Evolutionary conservation across 2,329 filamentous ascomycete genomes (phyloP).

Genomic region (Neophaeococcomyces mojaviensis): DNA sequence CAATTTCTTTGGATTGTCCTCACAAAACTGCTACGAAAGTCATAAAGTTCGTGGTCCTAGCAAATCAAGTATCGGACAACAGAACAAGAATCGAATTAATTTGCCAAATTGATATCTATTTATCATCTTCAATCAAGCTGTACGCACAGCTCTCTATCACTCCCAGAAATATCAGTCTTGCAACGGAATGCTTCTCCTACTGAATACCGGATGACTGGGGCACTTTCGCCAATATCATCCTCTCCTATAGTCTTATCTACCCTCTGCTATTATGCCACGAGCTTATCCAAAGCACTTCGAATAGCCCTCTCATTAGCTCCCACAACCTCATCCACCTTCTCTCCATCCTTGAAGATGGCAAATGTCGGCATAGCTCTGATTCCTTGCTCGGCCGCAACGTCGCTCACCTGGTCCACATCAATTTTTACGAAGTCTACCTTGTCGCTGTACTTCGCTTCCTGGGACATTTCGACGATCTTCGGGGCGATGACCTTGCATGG

Average conservation of each 20-base stretch:
- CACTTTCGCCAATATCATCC: too few species aligned
- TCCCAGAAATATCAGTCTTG: too few species aligned
- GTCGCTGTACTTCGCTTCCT: slow-evolving; percentile 53
- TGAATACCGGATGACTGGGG: neutral
- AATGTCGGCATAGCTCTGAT: slow-evolving; percentile 94
- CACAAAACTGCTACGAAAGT: too few species aligned
- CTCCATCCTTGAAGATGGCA: slow-evolving; percentile 69
- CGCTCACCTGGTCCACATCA: slow-evolving; percentile 75
- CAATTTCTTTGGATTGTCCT: neutral
- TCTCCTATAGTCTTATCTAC: too few species aligned
- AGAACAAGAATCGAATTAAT: too few species aligned
- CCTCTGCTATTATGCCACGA: too few species aligned
- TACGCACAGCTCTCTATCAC: too few species aligned
- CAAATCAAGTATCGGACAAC: too few species aligned
- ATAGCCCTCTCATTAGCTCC: slow-evolving; percentile 55
- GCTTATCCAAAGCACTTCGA: neutral
- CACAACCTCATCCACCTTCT: slow-evolving; percentile 65
- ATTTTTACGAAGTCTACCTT: slow-evolving; percentile 74
- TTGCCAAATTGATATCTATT: too few species aligned
- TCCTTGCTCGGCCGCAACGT: slow-evolving; percentile 67
- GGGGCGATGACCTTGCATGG: slow-evolving; percentile 90
- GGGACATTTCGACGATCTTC: slow-evolving; percentile 46
- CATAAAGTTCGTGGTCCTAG: too few species aligned
- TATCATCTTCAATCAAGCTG: too few species aligned
- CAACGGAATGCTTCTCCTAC: slow-evolving; percentile 1